Evolutionary conservation across 2,329 filamentous ascomycete species (phyloP).

Genomic region (Talaromyces sp.): DNA sequence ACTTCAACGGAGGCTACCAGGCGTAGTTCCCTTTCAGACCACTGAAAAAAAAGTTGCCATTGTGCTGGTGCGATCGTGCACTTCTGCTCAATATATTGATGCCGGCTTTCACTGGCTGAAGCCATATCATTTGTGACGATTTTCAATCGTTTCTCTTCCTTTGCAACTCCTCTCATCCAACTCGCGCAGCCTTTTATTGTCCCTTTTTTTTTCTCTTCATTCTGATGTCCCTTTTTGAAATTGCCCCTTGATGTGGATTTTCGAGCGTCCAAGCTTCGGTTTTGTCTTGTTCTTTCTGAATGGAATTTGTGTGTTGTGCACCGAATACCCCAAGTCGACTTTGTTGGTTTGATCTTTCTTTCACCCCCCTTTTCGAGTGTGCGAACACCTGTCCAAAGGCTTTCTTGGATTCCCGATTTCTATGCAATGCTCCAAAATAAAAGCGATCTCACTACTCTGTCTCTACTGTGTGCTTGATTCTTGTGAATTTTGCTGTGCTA

Average conservation of each 20-base stretch:
- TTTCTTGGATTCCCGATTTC: slow-evolving; percentile 36
- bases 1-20: slow-evolving; percentile 64
- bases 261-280: slow-evolving; percentile 40
- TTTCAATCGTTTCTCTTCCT: slow-evolving; percentile 14
- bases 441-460: slow-evolving; percentile 34
- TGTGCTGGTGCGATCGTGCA: slow-evolving; percentile 6
- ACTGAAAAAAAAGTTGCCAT: slow-evolving; percentile 10
- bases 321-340: slow-evolving; percentile 48
- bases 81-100: slow-evolving; percentile 5
- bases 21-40: slow-evolving; percentile 45
- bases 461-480: slow-evolving; percentile 24
- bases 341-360: slow-evolving; percentile 37
- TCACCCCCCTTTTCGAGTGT: slow-evolving; percentile 36
- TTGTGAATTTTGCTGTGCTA: slow-evolving; percentile 20
- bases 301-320: slow-evolving; percentile 48
- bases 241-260: slow-evolving; percentile 40
- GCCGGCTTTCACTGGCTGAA: slow-evolving; percentile 15
- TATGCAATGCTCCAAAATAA: slow-evolving; percentile 39
- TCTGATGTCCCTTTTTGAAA: slow-evolving; percentile 28
- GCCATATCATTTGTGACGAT: slow-evolving; percentile 8
- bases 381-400: slow-evolving; percentile 31
- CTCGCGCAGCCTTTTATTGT: slow-evolving; percentile 21
- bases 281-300: slow-evolving; percentile 38
- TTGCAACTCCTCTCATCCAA: slow-evolving; percentile 22
- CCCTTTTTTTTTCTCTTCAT: slow-evolving; percentile 15